Percentiles rank a stretch among this genome's conserved stretches.
Evolutionary conservation across 2,329 filamentous ascomycete genomes (phyloP).

Genomic region (Purpureocillium lavendulum): DNA sequence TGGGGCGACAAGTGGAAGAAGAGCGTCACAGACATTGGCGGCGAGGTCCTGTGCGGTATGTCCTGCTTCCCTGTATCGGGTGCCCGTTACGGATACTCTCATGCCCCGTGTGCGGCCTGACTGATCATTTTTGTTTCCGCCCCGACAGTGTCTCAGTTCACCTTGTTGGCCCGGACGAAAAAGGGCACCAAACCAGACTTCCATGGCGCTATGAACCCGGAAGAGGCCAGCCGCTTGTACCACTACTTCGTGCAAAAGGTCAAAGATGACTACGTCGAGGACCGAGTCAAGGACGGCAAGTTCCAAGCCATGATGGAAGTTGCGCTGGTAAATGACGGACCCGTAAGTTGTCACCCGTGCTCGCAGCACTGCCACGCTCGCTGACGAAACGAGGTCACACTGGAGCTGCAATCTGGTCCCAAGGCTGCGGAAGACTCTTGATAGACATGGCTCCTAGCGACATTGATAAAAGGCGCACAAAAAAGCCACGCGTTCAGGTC

Average conservation of each 20-base stretch:
- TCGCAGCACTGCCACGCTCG: background rate
- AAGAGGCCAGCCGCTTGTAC: slow-evolving; percentile 75
- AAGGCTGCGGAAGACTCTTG: slow-evolving; percentile 2
- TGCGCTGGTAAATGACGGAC: slow-evolving; percentile 78
- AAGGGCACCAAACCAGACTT: slow-evolving; percentile 96
- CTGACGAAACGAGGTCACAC: slow-evolving; percentile 11
- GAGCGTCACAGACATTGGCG: slow-evolving; percentile 78
- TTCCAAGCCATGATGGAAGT: slow-evolving; percentile 99
- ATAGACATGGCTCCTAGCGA: too few relatives aligned
- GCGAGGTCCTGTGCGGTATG: slow-evolving; percentile 88
- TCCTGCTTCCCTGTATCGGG: background rate
- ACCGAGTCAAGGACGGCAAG: slow-evolving; percentile 85
- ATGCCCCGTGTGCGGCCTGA: background rate
- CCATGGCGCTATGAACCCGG: slow-evolving; percentile 72
- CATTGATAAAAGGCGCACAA: too few relatives aligned
- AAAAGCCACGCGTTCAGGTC: too few relatives aligned
- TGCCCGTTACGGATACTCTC: background rate
- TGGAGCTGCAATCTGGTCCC: slow-evolving; percentile 10
- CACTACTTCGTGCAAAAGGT: slow-evolving; percentile 75
- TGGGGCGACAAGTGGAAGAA: slow-evolving; percentile 66
- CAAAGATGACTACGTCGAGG: slow-evolving; percentile 58
- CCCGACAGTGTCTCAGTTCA: slow-evolving; percentile 86
- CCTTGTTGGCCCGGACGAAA: slow-evolving; percentile 83
- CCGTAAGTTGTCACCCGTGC: slow-evolving; percentile 33
- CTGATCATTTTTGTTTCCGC: background rate